These are phyloP conservation scores for Starmerella khaoyaiensis DNA, from an alignment of 805 yeast genomes.

Conservation along the genomic window DNA sequence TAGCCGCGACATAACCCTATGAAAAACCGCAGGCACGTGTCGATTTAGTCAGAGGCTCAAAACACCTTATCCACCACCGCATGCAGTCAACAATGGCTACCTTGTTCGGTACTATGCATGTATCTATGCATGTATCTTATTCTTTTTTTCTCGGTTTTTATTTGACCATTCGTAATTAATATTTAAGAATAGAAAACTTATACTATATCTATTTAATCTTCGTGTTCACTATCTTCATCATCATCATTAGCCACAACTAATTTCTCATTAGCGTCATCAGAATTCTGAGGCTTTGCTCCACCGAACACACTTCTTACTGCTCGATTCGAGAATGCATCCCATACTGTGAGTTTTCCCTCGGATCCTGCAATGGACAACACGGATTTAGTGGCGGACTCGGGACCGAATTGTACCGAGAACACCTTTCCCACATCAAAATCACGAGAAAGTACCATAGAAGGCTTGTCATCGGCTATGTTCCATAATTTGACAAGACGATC, in stretches of 20 bases:
- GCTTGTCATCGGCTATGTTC: conserved; percentile 52
- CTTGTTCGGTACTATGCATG: not conserved
- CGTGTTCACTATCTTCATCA: conserved; percentile 15
- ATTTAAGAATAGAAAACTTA: conserved; percentile 3
- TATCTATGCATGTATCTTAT: not conserved
- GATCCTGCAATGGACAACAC: conserved; percentile 80
- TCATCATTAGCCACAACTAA: conserved; percentile 14
- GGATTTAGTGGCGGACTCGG: conserved; percentile 78
- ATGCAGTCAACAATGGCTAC: too few relatives aligned
- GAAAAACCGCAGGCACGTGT: too few relatives aligned
- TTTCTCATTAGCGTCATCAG: conserved; percentile 10
- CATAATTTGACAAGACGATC: conserved; percentile 79
- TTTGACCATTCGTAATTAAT: too few relatives aligned
- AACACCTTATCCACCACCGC: too few relatives aligned
- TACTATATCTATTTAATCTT: conserved; percentile 13
- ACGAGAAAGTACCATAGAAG: conserved; percentile 79
- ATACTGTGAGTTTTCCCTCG: conserved; percentile 67
- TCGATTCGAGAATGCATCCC: conserved; percentile 80
- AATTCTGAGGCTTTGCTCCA: conserved; percentile 2
- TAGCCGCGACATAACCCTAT: too few relatives aligned
- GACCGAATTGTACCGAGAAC: conserved; percentile 66
- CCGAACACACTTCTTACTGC: conserved; percentile 57
- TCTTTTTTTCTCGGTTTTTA: too few relatives aligned
- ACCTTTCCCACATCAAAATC: conserved; percentile 94
- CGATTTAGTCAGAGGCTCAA: too few relatives aligned